Base-by-base conservation (phyloP, 2,329 filamentous ascomycete genomes). In the Septoria linicola region DNA sequence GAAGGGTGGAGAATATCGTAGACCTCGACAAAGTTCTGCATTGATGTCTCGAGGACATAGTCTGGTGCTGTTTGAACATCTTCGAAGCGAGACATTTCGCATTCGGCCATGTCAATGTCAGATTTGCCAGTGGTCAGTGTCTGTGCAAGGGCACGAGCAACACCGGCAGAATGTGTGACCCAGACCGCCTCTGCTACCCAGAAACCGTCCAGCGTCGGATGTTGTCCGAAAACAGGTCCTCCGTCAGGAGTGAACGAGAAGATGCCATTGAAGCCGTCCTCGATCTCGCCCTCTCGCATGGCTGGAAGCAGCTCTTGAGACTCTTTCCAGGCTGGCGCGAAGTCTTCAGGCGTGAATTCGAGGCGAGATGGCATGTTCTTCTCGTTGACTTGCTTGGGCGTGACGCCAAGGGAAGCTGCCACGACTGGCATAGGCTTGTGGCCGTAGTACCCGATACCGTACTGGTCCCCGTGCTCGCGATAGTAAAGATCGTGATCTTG, bases 241-340 rank as follows among this genome's bases (percentile, higher is more conserved):
- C 82, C 81, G 45, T 85, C 82, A 0, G 82, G 82, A 0, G 82
- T 85, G 61, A 85, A 85, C 0, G 82, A 85, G 66, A 85, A 81
- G 59, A 85, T 76, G 2, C 82, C 82, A 59, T 85, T 85, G 72
- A 85, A 85, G 0, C 81, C 82, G 34, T 82, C 76, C 0, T 71
- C 76, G 5, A 85, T 75, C 51, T 80, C 66, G 11, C 69, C 75
- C 3, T 79, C 69, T 2, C 68, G 65, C 3, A 85, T 68, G 1
- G 69, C 70, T 0, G 82, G 82, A 1, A 85, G 64, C 0, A 85
- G 66, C 23, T 78, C 72, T 54, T 78, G 70, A 0, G 78, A 77
- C 10, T 79, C 70, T 52, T 79, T 69, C 82, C 82, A 85, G 0
- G 80, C 82, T 0, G 79, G 78, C 2, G 73, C 75, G 51, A 85